Conservation (phyloP, 345 rosid genomes). For the Euphorbia lathyris region DNA sequence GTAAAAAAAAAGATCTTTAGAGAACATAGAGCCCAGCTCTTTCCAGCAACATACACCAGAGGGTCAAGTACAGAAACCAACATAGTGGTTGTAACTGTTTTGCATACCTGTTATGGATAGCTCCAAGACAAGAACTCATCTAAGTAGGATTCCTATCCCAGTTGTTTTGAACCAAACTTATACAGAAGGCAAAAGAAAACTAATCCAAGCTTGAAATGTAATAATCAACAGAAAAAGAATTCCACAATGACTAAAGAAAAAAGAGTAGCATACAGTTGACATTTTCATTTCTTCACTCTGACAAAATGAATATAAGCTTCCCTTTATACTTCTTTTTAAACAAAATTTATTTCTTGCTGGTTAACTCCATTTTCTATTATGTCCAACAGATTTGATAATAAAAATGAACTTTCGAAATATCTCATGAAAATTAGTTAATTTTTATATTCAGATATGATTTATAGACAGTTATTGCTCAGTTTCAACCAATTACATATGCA, state of each 20-base stretch:
- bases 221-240: not conserved
- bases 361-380: not conserved
- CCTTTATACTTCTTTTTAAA: not conserved
- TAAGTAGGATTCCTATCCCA: not conserved
- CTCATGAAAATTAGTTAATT: not conserved
- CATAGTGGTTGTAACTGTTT: not conserved
- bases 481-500: not conserved
- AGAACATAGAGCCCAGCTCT: not conserved
- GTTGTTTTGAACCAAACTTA: not conserved
- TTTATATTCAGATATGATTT: not conserved
- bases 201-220: not conserved
- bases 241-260: not conserved
- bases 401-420: not conserved
- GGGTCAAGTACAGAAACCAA: not conserved
- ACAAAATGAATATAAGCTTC: not conserved
- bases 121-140: constrained; percentile 4
- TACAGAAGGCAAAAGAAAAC: not conserved
- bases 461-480: not conserved
- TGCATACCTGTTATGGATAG: not conserved
- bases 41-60: not conserved
- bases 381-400: not conserved
- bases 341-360: not conserved
- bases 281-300: not conserved
- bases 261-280: not conserved
- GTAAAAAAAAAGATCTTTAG: not conserved